phyloP scores from a whole-genome alignment of 345 rosid species.

The Eucalyptus sp. region DNA sequence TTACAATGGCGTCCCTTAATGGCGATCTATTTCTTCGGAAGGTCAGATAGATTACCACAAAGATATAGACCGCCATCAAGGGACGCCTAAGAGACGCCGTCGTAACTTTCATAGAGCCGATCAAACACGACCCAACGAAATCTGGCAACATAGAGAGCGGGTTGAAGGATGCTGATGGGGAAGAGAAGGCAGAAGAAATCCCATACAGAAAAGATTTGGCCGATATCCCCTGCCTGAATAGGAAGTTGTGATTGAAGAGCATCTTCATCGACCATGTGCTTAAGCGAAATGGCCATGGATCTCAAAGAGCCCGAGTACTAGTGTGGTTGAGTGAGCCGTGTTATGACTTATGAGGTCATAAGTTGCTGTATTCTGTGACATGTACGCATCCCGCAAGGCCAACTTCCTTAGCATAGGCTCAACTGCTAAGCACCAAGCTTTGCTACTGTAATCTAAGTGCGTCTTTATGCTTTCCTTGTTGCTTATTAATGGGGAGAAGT shows the following conservation, averaged over 20 bases:
- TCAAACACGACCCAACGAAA: too few relatives aligned
- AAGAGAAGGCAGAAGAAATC: neutral
- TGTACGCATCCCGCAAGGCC: neutral
- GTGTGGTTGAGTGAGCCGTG: neutral
- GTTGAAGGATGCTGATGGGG: too few relatives aligned
- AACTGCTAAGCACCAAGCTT: neutral
- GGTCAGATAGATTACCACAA: too few relatives aligned
- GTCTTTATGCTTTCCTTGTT: neutral
- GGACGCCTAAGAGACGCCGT: too few relatives aligned
- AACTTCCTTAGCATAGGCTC: neutral
- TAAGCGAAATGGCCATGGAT: neutral
- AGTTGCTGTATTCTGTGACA: neutral
- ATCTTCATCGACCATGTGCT: neutral
- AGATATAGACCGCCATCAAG: too few relatives aligned
- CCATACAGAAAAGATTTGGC: constrained; percentile 40
- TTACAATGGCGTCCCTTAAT: too few relatives aligned
- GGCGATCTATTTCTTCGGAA: too few relatives aligned
- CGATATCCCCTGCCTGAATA: constrained; percentile 19
- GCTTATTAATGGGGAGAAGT: neutral
- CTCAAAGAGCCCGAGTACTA: neutral
- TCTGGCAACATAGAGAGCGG: too few relatives aligned
- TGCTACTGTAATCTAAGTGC: neutral
- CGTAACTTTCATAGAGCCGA: too few relatives aligned
- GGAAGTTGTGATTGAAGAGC: neutral
- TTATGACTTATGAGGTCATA: neutral